Evolutionary conservation across 2,329 filamentous ascomycete species (phyloP).

Genomic region (Colletotrichum plurivorum): DNA sequence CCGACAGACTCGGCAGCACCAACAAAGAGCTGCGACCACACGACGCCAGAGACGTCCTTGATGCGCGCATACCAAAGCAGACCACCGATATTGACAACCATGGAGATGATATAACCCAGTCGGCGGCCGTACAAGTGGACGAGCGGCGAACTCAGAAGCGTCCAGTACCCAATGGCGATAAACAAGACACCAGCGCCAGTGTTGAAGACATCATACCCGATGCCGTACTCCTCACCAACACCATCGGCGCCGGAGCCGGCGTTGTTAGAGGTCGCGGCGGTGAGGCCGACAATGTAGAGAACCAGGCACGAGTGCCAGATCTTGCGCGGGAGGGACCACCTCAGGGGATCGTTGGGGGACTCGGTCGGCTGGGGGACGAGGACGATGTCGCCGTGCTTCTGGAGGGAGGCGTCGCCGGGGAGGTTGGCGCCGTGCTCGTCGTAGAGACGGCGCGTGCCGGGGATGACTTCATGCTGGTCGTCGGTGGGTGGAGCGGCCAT

Average conservation of each 20-base stretch:
- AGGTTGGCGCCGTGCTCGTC: slow-evolving; percentile 26
- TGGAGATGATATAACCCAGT: slow-evolving; percentile 67
- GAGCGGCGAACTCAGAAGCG: slow-evolving; percentile 65
- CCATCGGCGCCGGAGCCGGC: slow-evolving; percentile 66
- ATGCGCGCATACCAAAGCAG: slow-evolving; percentile 68
- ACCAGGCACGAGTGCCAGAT: slow-evolving; percentile 66
- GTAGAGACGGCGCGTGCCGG: slow-evolving; percentile 38
- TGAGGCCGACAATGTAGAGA: slow-evolving; percentile 67
- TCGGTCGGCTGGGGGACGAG: slow-evolving; percentile 67
- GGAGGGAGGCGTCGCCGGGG: slow-evolving; percentile 31
- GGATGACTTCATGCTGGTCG: slow-evolving; percentile 27
- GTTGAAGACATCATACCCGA: slow-evolving; percentile 67
- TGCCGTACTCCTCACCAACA: slow-evolving; percentile 64
- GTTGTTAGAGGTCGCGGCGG: slow-evolving; percentile 69
- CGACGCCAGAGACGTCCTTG: slow-evolving; percentile 58
- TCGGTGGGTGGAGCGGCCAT: slow-evolving; percentile 32
- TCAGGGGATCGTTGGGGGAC: slow-evolving; percentile 66
- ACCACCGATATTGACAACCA: slow-evolving; percentile 63
- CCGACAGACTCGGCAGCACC: slow-evolving; percentile 70
- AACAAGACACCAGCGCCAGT: slow-evolving; percentile 71
- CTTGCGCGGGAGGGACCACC: slow-evolving; percentile 62
- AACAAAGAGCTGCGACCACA: slow-evolving; percentile 71
- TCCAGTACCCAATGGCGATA: slow-evolving; percentile 69
- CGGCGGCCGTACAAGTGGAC: slow-evolving; percentile 69
- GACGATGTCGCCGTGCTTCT: slow-evolving; percentile 59